Conservation (phyloP, 2,329 filamentous ascomycete genomes). For the Aspergillus piperis region DNA sequence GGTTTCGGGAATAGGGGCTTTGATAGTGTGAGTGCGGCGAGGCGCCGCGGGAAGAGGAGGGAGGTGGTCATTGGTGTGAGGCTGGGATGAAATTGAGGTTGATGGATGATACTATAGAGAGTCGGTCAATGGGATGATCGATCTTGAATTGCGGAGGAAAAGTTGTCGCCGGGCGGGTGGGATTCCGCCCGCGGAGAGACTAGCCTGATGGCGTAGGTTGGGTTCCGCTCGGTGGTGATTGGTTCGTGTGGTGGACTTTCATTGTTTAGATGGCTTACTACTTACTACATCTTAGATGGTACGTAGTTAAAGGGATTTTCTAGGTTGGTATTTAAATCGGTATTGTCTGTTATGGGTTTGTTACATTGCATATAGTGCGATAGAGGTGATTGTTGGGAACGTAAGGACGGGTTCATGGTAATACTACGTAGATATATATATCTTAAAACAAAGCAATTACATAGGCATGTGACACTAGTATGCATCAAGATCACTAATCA, state of each 20-base stretch:
- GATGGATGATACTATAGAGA: background rate
- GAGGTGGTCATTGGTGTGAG: background rate
- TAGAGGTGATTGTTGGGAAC: too few relatives aligned
- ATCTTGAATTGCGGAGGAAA: background rate
- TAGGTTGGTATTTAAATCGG: too few relatives aligned
- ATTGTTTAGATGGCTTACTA: too few relatives aligned
- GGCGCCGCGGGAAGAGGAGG: background rate
- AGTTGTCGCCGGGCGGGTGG: background rate
- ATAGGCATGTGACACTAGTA: background rate
- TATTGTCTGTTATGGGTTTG: too few relatives aligned
- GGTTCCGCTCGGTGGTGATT: constrained; percentile 3
- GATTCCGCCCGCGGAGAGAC: constrained; percentile 1
- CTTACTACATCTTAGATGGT: too few relatives aligned
- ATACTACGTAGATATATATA: too few relatives aligned
- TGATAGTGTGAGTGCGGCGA: background rate
- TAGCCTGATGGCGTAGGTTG: constrained; percentile 1
- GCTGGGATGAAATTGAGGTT: background rate
- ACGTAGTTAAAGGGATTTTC: too few relatives aligned
- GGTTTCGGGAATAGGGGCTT: background rate
- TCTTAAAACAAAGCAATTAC: too few relatives aligned
- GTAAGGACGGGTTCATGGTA: too few relatives aligned
- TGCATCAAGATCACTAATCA: background rate
- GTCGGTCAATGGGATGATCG: background rate
- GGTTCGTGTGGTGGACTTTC: background rate
- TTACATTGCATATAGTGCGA: too few relatives aligned